These are phyloP conservation scores for Knufia petricola DNA, from an alignment of 2,329 filamentous ascomycete genomes.

Conservation along the genomic window DNA sequence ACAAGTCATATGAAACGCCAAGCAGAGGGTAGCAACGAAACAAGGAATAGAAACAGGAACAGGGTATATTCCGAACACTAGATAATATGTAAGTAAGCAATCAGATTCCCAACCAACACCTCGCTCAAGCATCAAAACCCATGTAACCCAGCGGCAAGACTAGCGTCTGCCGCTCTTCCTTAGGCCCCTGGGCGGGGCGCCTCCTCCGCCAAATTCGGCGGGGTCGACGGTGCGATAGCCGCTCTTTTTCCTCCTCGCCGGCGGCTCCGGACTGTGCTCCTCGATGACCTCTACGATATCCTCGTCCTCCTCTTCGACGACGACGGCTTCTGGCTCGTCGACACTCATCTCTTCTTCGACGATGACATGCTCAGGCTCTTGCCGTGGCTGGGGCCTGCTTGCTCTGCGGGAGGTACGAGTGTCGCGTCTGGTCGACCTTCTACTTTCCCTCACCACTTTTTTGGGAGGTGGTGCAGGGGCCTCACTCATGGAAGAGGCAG, in stretches of 20 bases:
- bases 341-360: slow-evolving; percentile 7
- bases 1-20: neutral
- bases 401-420: neutral
- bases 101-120: slow-evolving; percentile 4
- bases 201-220: slow-evolving; percentile 22
- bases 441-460: neutral
- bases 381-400: neutral
- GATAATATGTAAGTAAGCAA: neutral
- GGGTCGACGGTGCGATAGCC: slow-evolving; percentile 23
- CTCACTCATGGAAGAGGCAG: slow-evolving; percentile 5
- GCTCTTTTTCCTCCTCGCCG: slow-evolving; percentile 12
- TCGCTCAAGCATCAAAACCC: neutral
- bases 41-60: too few relatives aligned
- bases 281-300: slow-evolving; percentile 24
- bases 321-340: slow-evolving; percentile 6
- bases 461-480: neutral
- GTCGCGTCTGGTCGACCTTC: neutral
- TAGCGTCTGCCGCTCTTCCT: neutral
- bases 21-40: neutral
- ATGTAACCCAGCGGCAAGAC: too few relatives aligned
- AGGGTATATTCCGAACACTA: too few relatives aligned
- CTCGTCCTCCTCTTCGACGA: slow-evolving; percentile 18
- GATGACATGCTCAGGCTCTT: neutral
- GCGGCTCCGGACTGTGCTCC: slow-evolving; percentile 21
- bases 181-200: slow-evolving; percentile 17